Base-by-base conservation (phyloP, 169 alveolate genomes). In the Plasmodium knowlesi region DNA sequence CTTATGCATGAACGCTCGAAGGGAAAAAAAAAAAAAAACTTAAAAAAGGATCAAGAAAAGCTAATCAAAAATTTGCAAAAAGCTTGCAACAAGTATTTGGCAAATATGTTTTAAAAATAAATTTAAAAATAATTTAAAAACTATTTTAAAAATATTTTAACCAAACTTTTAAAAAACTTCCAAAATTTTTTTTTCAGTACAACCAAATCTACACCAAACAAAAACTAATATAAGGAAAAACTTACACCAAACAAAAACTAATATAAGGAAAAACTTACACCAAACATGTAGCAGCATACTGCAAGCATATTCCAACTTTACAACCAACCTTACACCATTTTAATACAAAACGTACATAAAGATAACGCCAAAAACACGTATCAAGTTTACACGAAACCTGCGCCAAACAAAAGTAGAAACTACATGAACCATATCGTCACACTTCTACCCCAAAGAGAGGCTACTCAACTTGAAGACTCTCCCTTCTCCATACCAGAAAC, bases 1-100 rank as follows among this genome's bases (percentile, higher is more conserved):
- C 50, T 83, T 43, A 28, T 83, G 39, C 74, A 71, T 83, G 28
- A 41, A 41, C 76, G 54, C 71, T 5, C 76, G 30, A 37, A 70
- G 53, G 73, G 74, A 67, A 53, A 37, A 53, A 54, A 82, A 61
- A 61, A 67, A 67, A 28, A 67, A 67, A 67, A 28, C 41, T 67
- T 67, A 67, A 25, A 67, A 67, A 67, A 67, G 37, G 37, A 67
- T 67, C 76, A 67, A n/a, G 61, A 67, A 67, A 67, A 67, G 76
- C 37, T 67, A 67, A 5, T 67, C 37, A 22, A 67, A 19, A 28
- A 0, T 67, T 67, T 9, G 76, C 28, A 67, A 67, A 67, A 19
- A 57, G 22, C 12, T 57, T 57, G 73, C 22, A 57, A 32, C 39
- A 32, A n/a, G 14, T 4, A 16, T 16, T 19, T 67, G n/a, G 14